Base-by-base conservation (phyloP, 2,329 filamentous ascomycete genomes). In the Bipolaris bicolor region DNA sequence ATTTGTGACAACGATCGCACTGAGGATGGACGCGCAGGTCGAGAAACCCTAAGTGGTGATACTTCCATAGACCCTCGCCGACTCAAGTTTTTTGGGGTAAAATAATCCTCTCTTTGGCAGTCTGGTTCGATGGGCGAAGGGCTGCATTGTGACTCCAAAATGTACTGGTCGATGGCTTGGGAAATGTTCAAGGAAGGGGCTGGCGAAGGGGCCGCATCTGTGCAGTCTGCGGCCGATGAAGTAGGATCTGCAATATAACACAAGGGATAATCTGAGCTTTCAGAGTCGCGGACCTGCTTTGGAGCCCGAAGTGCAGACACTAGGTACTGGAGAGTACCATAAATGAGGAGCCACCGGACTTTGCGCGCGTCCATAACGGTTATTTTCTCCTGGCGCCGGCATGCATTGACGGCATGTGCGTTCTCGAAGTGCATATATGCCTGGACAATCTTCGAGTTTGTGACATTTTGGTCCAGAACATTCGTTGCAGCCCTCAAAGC, bases 291-390 rank as follows among this genome's bases (percentile, higher is more conserved):
- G 26, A 91, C 86, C 65, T 90, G 86, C 5, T 78, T 70, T 0
- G 90, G 88, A 0, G 84, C 79, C 33, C 83, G 78, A 0, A 86
- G 88, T 36, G 87, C 86, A 51, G 85, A 85, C 9, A 84, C 82
- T 1, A 95, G 81, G n/a, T 87, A 88, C 71, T 95, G 91, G 55
- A 91, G 83, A 3, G 86, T 83, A 16, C 86, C 83, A 67, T 94
- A 94, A 6, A 94, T 83, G 34, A 93, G 71, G 29, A 93, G 84
- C 90, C 90, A 95, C 37, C 90, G 83, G 15, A 92, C 84, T 73
- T 92, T 93, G 39, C 91, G 86, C 1, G 86, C 89, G 61, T 94
- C 90, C 7, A 83, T 79, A 10, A 86, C 77, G 0, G 84, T 83
- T 1, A 88, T 71, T 67, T 85, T 87, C 55, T 84, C 86, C 56